Percentiles rank a stretch among this genome's conserved stretches.
Evolutionary conservation across 345 rosid species (phyloP).

Genomic region (Moringa oleifera): DNA sequence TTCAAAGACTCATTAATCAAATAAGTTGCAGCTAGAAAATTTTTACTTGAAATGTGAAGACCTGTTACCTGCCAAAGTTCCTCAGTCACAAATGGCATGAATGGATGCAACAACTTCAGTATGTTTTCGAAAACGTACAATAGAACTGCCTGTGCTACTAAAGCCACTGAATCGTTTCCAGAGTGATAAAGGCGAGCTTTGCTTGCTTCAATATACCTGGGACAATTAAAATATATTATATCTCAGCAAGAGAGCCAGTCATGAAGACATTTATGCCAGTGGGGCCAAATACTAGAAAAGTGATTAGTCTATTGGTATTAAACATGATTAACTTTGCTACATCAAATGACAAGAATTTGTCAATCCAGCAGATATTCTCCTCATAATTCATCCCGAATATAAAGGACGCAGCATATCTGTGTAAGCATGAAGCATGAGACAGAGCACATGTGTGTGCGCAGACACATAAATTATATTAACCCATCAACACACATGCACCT

Average conservation of each 20-base stretch:
- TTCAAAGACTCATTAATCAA: background rate
- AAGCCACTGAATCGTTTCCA: conserved; percentile 43
- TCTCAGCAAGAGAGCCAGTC: conserved; percentile 9
- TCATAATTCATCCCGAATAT: background rate
- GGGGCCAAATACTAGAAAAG: background rate
- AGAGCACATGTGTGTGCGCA: too few relatives aligned
- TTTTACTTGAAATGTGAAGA: background rate
- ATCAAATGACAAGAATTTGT: background rate
- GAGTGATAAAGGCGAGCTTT: conserved; percentile 75
- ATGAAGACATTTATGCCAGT: too few relatives aligned
- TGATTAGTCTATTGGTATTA: background rate
- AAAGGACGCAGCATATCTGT: background rate
- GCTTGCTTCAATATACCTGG: conserved; percentile 96
- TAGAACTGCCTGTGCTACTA: conserved; percentile 74
- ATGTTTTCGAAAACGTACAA: conserved; percentile 79
- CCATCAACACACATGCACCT: too few relatives aligned
- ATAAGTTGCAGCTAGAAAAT: background rate
- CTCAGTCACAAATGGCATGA: conserved; percentile 97
- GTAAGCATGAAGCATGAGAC: too few relatives aligned
- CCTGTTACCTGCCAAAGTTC: conserved; percentile 87
- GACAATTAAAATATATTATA: conserved; percentile 19
- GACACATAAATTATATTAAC: too few relatives aligned
- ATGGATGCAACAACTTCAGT: conserved; percentile 88
- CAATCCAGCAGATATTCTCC: background rate
- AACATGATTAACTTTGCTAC: background rate